A percentile compares a stretch with the other conserved stretches of the same genome.
Conservation (phyloP, 352 stramenopile species). For the Thraustotheca clavata region DNA sequence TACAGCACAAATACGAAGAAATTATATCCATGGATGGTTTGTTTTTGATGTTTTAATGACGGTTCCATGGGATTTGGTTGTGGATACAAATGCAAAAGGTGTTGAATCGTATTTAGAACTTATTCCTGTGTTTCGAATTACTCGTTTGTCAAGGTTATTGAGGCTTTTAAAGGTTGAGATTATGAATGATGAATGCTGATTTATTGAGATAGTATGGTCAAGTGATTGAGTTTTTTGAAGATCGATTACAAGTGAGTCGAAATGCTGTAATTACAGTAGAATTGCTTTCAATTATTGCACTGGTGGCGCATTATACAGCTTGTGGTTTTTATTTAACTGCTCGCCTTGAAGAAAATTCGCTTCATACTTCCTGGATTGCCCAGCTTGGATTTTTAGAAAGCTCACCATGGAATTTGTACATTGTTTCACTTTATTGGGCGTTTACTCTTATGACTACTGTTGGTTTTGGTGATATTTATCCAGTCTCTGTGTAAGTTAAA, state of each 20-base stretch:
- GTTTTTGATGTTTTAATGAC: conserved; percentile 23
- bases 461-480: conserved; percentile 55
- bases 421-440: conserved; percentile 51
- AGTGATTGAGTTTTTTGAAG: conserved; percentile 19
- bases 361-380: neutral
- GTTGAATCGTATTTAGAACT: conserved; percentile 20
- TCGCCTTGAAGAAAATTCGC: conserved; percentile 6
- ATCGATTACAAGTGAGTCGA: conserved; percentile 5
- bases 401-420: conserved; percentile 31
- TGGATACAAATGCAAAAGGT: neutral
- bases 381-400: conserved; percentile 12
- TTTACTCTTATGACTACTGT: conserved; percentile 71
- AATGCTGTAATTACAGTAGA: conserved; percentile 26
- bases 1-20: neutral
- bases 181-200: neutral
- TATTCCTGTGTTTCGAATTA: conserved; percentile 21
- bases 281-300: conserved; percentile 21
- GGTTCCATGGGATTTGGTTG: conserved; percentile 22
- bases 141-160: conserved; percentile 23
- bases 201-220: neutral
- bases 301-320: conserved; percentile 26
- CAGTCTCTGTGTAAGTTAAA: conserved; percentile 24
- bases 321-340: conserved; percentile 26
- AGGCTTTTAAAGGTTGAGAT: conserved; percentile 20
- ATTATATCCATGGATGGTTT: conserved; percentile 24